phyloP scores from a whole-genome alignment of 176 grass and related monocot species.

The Lolium rigidum region DNA sequence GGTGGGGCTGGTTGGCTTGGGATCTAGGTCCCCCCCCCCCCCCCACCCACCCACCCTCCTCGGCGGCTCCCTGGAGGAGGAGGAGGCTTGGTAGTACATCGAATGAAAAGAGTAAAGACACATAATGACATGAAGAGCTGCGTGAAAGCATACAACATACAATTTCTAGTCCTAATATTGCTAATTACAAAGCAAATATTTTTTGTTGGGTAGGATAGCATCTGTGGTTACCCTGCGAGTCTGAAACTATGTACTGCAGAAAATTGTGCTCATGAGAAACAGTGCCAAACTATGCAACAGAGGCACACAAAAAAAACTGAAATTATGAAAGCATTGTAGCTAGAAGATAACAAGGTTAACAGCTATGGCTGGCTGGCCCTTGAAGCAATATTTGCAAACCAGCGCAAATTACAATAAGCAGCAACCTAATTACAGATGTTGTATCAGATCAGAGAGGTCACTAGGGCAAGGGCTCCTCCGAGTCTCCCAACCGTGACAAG shows the following conservation, averaged over 20 bases:
- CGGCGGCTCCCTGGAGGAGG: no score
- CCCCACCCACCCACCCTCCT: no score
- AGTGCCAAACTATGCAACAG: neutral
- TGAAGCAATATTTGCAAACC: constrained; percentile 37
- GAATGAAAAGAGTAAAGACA: no score
- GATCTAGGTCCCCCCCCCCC: no score
- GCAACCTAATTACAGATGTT: constrained; percentile 33
- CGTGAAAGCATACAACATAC: neutral
- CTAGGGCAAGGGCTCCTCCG: constrained; percentile 85
- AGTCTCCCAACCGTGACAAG: constrained; percentile 89
- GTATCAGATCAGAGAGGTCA: constrained; percentile 9
- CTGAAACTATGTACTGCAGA: neutral
- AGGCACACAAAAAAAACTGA: neutral
- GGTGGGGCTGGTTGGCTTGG: no score
- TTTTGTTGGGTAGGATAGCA: neutral
- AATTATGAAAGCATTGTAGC: neutral
- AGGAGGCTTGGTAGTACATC: no score
- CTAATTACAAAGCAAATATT: neutral
- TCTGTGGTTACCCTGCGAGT: neutral
- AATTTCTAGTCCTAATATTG: neutral
- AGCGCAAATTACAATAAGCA: constrained; percentile 38
- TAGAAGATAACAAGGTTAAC: neutral
- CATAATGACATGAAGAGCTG: neutral
- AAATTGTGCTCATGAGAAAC: neutral
- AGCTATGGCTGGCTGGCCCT: constrained; percentile 35